Conservation (phyloP, 2,329 filamentous ascomycete species). For the Furcasterigmium sp. region DNA sequence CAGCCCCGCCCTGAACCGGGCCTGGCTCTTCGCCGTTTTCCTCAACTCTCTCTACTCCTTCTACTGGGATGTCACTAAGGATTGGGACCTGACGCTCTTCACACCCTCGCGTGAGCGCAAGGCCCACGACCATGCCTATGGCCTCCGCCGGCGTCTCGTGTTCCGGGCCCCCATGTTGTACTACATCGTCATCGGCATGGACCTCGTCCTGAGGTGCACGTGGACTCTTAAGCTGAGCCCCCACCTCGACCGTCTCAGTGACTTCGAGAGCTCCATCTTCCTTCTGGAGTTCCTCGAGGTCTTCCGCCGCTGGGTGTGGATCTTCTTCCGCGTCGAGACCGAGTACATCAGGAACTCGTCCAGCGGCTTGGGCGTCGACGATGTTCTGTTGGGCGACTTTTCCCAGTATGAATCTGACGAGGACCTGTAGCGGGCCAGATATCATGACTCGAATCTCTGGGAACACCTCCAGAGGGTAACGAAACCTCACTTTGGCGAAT, state of each 20-base stretch:
- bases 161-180: constrained; percentile 72
- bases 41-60: constrained; percentile 93
- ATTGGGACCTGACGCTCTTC: constrained; percentile 92
- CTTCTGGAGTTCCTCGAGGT: constrained; percentile 83
- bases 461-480: no score
- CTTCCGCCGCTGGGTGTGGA: constrained; percentile 88
- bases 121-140: constrained; percentile 65
- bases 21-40: constrained; percentile 68
- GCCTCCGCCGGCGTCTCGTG: constrained; percentile 67
- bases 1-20: constrained; percentile 38
- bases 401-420: constrained; percentile 27
- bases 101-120: constrained; percentile 51
- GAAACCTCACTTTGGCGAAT: no score
- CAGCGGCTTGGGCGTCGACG: constrained; percentile 53
- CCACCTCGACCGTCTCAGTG: constrained; percentile 76
- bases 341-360: constrained; percentile 69
- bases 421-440: background rate
- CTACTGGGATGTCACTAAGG: constrained; percentile 95
- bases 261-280: constrained; percentile 86
- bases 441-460: no score
- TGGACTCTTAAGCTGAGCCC: constrained; percentile 87
- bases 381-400: constrained; percentile 71
- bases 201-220: constrained; percentile 78
- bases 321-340: constrained; percentile 91
- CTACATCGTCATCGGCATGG: constrained; percentile 73